Conservation (phyloP, 1,284 basidiomycete genomes). For the Cutaneotrichosporon cyanovorans region DNA sequence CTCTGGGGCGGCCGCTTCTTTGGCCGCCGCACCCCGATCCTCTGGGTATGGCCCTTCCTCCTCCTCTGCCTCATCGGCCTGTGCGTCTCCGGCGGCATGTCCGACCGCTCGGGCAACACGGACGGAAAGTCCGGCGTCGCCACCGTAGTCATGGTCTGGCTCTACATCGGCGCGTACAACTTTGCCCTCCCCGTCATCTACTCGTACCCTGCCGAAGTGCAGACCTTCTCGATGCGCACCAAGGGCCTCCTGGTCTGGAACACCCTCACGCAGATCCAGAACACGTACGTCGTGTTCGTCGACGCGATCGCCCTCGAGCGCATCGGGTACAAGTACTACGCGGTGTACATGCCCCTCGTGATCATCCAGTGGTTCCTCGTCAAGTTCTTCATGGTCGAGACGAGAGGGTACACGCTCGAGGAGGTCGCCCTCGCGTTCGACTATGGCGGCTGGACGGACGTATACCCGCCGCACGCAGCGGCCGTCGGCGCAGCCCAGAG, state of each 20-base stretch:
- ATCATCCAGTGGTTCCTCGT: slow-evolving; percentile 27
- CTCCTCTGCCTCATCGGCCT: slow-evolving; percentile 36
- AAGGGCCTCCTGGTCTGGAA: slow-evolving; percentile 47
- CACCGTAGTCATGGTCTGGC: slow-evolving; percentile 43
- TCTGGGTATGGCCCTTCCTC: slow-evolving; percentile 42
- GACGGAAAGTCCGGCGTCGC: slow-evolving; percentile 35
- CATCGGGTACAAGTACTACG: slow-evolving; percentile 42
- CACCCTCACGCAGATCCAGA: slow-evolving; percentile 32
- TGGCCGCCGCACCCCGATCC: slow-evolving; percentile 39
- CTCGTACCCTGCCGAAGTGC: slow-evolving; percentile 44
- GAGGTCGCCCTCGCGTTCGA: slow-evolving; percentile 42
- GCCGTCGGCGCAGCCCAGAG: too few species aligned
- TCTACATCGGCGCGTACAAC: slow-evolving; percentile 45
- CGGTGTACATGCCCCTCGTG: slow-evolving; percentile 32
- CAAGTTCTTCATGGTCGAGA: slow-evolving; percentile 43
- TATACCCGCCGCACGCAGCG: background rate
- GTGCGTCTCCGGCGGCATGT: slow-evolving; percentile 37
- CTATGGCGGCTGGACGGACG: background rate
- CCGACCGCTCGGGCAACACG: slow-evolving; percentile 21
- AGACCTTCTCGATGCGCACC: slow-evolving; percentile 44
- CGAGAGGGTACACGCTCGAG: slow-evolving; percentile 43
- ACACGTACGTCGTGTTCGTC: slow-evolving; percentile 27
- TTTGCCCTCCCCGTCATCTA: slow-evolving; percentile 39
- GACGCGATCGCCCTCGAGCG: slow-evolving; percentile 42
- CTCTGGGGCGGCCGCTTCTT: slow-evolving; percentile 35